Percentiles rank a stretch among this genome's conserved stretches.
These are phyloP conservation scores for Penicillium robsamsonii DNA, from an alignment of 495 filamentous ascomycete genomes.

Conservation along the genomic window DNA sequence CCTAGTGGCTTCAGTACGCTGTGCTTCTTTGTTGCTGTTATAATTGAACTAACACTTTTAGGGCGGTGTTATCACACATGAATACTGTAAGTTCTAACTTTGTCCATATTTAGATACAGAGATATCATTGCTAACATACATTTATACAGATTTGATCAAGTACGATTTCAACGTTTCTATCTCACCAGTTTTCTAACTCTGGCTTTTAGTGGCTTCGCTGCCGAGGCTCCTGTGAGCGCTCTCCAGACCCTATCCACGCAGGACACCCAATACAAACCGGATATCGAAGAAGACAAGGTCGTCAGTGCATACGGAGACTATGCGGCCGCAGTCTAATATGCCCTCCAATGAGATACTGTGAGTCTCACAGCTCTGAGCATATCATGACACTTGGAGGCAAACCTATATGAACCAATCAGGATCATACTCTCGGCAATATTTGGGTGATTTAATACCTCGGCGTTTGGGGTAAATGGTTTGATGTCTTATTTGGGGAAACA, in stretches of 20 bases:
- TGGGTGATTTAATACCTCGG: background rate
- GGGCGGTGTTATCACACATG: constrained; percentile 49
- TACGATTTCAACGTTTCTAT: constrained; percentile 19
- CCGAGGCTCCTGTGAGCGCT: constrained; percentile 64
- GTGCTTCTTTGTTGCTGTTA: constrained; percentile 4
- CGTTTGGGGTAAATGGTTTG: constrained; percentile 3
- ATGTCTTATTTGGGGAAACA: background rate
- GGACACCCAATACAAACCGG: constrained; percentile 60
- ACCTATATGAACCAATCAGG: constrained; percentile 4
- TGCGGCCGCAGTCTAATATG: constrained; percentile 6
- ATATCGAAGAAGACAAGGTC: constrained; percentile 74
- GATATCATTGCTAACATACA: constrained; percentile 15
- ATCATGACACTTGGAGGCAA: constrained; percentile 5
- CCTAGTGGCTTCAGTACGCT: constrained; percentile 63
- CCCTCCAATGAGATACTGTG: background rate
- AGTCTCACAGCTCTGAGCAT: constrained; percentile 12
- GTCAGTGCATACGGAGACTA: constrained; percentile 45
- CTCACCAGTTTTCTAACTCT: constrained; percentile 21
- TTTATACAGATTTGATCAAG: constrained; percentile 49
- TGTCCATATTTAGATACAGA: background rate
- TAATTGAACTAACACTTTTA: constrained; percentile 9
- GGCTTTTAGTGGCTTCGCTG: constrained; percentile 67
- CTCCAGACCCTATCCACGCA: constrained; percentile 66
- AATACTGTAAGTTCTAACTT: constrained; percentile 47
- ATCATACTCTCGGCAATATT: background rate